These are phyloP conservation scores for Aspergillus haitiensis DNA, from an alignment of 495 filamentous ascomycete genomes.

Conservation along the genomic window DNA sequence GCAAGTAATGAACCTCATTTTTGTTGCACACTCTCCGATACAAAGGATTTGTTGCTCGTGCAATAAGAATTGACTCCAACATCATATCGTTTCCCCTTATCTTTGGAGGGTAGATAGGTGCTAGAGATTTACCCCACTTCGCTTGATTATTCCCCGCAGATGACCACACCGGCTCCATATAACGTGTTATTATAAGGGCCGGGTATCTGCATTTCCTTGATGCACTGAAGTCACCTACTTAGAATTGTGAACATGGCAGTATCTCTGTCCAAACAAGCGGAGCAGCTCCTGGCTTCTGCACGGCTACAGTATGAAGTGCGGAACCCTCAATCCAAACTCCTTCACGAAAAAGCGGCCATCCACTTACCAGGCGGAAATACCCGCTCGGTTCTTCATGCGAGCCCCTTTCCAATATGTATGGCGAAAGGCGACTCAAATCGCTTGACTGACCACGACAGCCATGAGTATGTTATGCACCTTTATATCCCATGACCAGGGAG, in stretches of 20 bases:
- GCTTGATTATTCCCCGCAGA: too few species aligned
- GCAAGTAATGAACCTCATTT: too few species aligned
- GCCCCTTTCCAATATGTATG: constrained; percentile 56
- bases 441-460: constrained; percentile 28
- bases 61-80: too few species aligned
- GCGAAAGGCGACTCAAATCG: constrained; percentile 37
- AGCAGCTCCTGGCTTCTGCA: constrained; percentile 1
- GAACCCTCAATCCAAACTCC: constrained; percentile 4
- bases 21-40: too few species aligned
- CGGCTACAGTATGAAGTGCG: constrained; percentile 1
- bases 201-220: neutral
- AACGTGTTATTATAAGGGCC: too few species aligned
- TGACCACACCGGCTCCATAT: too few species aligned
- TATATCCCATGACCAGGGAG: neutral
- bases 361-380: constrained; percentile 62
- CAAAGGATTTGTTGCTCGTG: too few species aligned
- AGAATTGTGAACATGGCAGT: neutral
- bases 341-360: constrained; percentile 1
- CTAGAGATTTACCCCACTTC: too few species aligned
- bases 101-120: too few species aligned
- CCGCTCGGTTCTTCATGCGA: constrained; percentile 54
- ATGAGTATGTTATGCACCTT: constrained; percentile 16
- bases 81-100: too few species aligned
- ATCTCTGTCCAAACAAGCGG: constrained; percentile 1
- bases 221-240: neutral